Percentiles rank a stretch among this genome's conserved stretches.
Evolutionary conservation across 306 rosid species (phyloP).

Genomic region (Elaeagnus macrophylla): DNA sequence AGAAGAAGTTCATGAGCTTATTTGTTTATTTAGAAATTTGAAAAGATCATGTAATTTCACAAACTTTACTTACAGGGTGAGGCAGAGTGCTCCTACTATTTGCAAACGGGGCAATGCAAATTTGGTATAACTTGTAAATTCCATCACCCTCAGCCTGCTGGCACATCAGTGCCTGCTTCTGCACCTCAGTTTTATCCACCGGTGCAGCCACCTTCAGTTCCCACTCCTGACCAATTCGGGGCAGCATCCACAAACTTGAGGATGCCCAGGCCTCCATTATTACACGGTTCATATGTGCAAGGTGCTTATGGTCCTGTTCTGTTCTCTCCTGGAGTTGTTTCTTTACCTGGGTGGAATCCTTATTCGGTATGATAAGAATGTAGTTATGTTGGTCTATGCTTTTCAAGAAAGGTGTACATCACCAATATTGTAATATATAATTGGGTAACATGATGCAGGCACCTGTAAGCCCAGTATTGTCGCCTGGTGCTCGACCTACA

Average conservation of each 20-base stretch:
- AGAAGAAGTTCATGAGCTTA: too few species aligned
- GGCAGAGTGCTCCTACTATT: slow-evolving; percentile 94
- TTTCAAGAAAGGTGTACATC: not conserved
- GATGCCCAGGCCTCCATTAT: slow-evolving; percentile 69
- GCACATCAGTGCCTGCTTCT: slow-evolving; percentile 55
- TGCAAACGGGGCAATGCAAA: slow-evolving; percentile 97
- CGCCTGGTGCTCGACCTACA: slow-evolving; percentile 76
- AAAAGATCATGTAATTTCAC: too few species aligned
- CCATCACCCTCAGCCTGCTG: slow-evolving; percentile 84
- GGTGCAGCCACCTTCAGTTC: slow-evolving; percentile 85
- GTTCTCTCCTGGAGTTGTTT: slow-evolving; percentile 72
- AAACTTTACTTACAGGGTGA: slow-evolving; percentile 49
- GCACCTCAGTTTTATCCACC: slow-evolving; percentile 87
- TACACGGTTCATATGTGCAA: slow-evolving; percentile 78
- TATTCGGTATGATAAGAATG: slow-evolving; percentile 52
- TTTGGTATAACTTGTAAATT: slow-evolving; percentile 90
- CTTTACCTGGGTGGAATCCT: slow-evolving; percentile 69
- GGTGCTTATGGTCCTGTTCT: slow-evolving; percentile 80
- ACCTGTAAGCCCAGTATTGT: slow-evolving; percentile 67
- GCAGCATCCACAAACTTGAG: slow-evolving; percentile 61
- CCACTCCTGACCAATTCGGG: slow-evolving; percentile 63
- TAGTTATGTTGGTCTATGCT: not conserved
- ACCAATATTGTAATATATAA: not conserved
- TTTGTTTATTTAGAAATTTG: too few species aligned
- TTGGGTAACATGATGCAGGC: slow-evolving; percentile 45